Evolutionary conservation across 2,329 filamentous ascomycete genomes (phyloP).

Genomic region (Didymella sp.): DNA sequence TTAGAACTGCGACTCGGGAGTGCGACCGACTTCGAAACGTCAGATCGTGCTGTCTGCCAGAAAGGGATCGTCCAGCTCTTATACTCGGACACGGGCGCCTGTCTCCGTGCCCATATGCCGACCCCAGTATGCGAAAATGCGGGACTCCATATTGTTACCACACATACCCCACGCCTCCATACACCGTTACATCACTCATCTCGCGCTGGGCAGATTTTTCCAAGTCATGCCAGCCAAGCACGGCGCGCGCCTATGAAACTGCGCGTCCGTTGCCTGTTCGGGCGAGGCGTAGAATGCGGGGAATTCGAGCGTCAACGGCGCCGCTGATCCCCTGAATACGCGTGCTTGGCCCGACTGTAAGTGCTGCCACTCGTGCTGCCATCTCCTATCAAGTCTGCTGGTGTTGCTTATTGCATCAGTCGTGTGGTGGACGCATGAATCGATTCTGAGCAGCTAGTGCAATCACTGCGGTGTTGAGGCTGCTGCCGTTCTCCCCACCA

Average conservation of each 20-base stretch:
- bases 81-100: slow-evolving; percentile 1
- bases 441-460: not conserved
- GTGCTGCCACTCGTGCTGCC: not conserved
- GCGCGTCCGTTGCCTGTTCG: slow-evolving; percentile 5
- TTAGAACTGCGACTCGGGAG: slow-evolving; percentile 2
- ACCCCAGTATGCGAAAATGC: slow-evolving; percentile 13
- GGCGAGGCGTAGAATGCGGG: slow-evolving; percentile 17
- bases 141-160: slow-evolving; percentile 20
- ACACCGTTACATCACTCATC: slow-evolving; percentile 18
- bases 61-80: slow-evolving; percentile 4
- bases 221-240: slow-evolving; percentile 10
- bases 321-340: slow-evolving; percentile 10
- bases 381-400: not conserved
- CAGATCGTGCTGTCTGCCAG: slow-evolving; percentile 8
- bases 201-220: slow-evolving; percentile 18
- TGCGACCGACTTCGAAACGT: slow-evolving; percentile 15
- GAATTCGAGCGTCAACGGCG: slow-evolving; percentile 17
- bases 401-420: not conserved
- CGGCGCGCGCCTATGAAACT: slow-evolving; percentile 7
- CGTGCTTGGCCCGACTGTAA: not conserved
- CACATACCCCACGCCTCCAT: slow-evolving; percentile 17
- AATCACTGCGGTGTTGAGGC: slow-evolving; percentile 1
- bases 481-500: not conserved
- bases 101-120: slow-evolving; percentile 15
- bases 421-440: not conserved